phyloP scores from a whole-genome alignment of 495 filamentous ascomycete species.

The Pyrenula aspistea region DNA sequence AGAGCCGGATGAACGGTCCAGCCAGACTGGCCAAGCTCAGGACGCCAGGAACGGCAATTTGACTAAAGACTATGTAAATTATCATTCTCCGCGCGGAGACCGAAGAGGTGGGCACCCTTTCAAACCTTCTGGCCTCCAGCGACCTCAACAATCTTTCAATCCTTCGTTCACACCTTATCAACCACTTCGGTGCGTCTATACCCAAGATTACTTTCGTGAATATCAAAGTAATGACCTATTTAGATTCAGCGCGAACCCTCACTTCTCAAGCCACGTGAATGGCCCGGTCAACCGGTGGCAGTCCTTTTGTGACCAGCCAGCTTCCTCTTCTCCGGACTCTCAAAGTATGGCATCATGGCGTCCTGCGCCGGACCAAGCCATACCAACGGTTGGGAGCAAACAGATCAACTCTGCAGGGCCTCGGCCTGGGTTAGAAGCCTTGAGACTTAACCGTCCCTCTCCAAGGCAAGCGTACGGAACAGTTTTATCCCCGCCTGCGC shows the following conservation, averaged over 20 bases:
- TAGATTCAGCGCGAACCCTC: too few relatives aligned
- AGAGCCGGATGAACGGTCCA: too few relatives aligned
- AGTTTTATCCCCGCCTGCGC: slow-evolving; percentile 12
- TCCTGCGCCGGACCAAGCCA: neutral
- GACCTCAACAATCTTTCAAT: neutral
- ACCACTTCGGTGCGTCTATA: neutral
- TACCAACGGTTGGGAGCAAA: neutral
- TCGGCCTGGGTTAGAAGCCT: neutral
- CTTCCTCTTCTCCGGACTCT: neutral
- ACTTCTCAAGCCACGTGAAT: too few relatives aligned
- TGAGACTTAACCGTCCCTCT: neutral
- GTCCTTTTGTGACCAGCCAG: neutral
- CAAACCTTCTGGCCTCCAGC: too few relatives aligned
- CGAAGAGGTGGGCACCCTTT: too few relatives aligned
- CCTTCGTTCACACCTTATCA: neutral
- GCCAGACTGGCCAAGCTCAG: too few relatives aligned
- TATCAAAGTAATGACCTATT: too few relatives aligned
- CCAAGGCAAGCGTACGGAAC: neutral
- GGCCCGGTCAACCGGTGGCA: too few relatives aligned
- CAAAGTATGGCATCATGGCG: neutral
- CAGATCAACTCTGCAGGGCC: neutral
- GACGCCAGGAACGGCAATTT: too few relatives aligned
- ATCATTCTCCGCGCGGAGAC: too few relatives aligned
- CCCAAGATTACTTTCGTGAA: too few relatives aligned
- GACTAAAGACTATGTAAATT: too few relatives aligned